phyloP scores from a whole-genome alignment of 768 basidiomycete species.

The Tricholoma flavovirens region DNA sequence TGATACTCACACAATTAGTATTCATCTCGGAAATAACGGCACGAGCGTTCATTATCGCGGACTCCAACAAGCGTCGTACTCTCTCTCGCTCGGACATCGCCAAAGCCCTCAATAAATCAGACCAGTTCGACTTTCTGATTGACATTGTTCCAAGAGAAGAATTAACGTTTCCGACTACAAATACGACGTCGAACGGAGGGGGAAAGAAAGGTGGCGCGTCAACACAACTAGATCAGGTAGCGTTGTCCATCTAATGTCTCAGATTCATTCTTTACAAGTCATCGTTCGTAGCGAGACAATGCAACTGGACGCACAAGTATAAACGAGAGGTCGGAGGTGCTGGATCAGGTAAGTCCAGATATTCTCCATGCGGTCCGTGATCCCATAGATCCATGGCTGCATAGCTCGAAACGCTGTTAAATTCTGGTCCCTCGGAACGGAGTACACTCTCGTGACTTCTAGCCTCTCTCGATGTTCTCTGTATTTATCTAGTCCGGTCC shows the following conservation, averaged over 20 bases:
- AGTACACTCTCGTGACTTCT: slow-evolving; percentile 10
- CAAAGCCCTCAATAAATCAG: slow-evolving; percentile 85
- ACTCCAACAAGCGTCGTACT: slow-evolving; percentile 94
- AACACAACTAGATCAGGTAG: slow-evolving; percentile 13
- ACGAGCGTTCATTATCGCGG: slow-evolving; percentile 91
- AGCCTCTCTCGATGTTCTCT: slow-evolving; percentile 54
- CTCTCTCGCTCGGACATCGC: slow-evolving; percentile 91
- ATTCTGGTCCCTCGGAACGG: slow-evolving; percentile 14
- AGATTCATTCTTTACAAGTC: not conserved
- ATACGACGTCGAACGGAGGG: slow-evolving; percentile 6
- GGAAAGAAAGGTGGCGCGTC: slow-evolving; percentile 17
- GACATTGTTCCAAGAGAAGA: slow-evolving; percentile 93
- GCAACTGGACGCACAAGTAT: not conserved
- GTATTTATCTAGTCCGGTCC: slow-evolving; percentile 23
- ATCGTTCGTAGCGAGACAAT: not conserved
- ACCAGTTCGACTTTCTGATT: slow-evolving; percentile 97
- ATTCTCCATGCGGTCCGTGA: not conserved
- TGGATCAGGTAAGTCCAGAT: slow-evolving; percentile 16
- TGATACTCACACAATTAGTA: slow-evolving; percentile 40
- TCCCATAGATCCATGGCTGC: not conserved
- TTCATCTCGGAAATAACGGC: slow-evolving; percentile 98
- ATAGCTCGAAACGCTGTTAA: slow-evolving; percentile 18
- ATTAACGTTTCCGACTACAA: slow-evolving; percentile 27
- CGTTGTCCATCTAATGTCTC: not conserved
- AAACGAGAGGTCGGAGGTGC: slow-evolving; percentile 12